phyloP scores from a whole-genome alignment of 345 rosid genomes.

The Citrus sinensis region DNA sequence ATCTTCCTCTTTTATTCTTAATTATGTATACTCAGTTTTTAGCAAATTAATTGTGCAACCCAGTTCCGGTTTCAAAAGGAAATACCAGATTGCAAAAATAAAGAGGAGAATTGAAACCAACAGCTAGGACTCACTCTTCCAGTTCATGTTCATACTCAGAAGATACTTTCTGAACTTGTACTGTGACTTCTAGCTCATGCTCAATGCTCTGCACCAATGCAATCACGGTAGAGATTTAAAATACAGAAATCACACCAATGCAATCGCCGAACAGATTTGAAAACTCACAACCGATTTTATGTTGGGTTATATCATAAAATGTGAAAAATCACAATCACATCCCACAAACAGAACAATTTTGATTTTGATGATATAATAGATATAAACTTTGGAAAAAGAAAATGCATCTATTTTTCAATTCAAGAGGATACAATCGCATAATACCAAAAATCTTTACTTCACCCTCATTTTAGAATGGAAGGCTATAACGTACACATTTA shows the following conservation, averaged over 20 bases:
- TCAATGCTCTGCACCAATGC: constrained; percentile 42
- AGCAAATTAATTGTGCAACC: not conserved
- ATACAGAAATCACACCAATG: constrained; percentile 22
- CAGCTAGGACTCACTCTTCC: constrained; percentile 57
- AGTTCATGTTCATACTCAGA: constrained; percentile 72
- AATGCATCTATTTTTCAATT: not conserved
- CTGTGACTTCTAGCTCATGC: constrained; percentile 50
- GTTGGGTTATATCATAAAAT: not conserved
- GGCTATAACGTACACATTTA: not conserved
- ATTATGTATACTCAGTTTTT: not conserved
- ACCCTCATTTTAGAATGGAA: not conserved
- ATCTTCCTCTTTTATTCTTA: not conserved
- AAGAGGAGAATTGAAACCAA: not conserved
- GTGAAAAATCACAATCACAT: not conserved
- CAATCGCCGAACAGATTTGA: constrained; percentile 16
- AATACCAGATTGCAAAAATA: not conserved
- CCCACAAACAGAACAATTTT: not conserved
- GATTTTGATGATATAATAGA: not conserved
- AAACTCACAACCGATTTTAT: not conserved
- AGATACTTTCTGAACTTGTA: constrained; percentile 50
- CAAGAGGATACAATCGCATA: not conserved
- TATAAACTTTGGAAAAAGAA: not conserved
- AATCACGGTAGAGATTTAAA: constrained; percentile 15
- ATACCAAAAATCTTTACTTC: not conserved
- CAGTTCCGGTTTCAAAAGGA: not conserved